These are phyloP conservation scores for Proliferodiscus dingleyae DNA, from an alignment of 2,329 filamentous ascomycete genomes.

Conservation along the genomic window DNA sequence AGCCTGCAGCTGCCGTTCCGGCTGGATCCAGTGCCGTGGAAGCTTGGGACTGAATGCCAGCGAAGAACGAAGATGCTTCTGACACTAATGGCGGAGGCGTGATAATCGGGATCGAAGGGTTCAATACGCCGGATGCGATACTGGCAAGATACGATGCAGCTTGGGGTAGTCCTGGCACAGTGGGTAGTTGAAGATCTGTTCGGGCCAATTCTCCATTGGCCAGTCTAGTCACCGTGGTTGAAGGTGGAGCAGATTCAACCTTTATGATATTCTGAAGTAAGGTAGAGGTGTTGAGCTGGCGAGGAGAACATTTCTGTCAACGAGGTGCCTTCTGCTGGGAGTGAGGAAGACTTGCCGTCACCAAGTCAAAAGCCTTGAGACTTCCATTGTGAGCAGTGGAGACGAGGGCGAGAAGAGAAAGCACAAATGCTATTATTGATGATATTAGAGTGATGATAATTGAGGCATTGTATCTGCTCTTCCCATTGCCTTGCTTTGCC, in stretches of 20 bases:
- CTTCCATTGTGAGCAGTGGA: slow-evolving; percentile 4
- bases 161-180: too few relatives aligned
- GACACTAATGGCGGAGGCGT: slow-evolving; percentile 1
- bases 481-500: too few relatives aligned
- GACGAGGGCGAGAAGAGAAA: slow-evolving; percentile 11
- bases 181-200: neutral
- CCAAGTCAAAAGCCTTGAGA: slow-evolving; percentile 8
- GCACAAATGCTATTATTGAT: slow-evolving; percentile 13
- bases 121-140: too few relatives aligned
- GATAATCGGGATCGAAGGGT: too few relatives aligned
- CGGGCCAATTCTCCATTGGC: neutral
- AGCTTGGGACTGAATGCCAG: too few relatives aligned
- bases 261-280: slow-evolving; percentile 18
- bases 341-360: slow-evolving; percentile 6
- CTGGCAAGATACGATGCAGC: too few relatives aligned
- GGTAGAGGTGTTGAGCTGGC: slow-evolving; percentile 17
- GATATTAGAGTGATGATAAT: slow-evolving; percentile 7
- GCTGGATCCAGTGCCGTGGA: slow-evolving; percentile 1
- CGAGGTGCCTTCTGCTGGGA: neutral
- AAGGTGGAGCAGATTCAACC: slow-evolving; percentile 4
- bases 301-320: neutral
- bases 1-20: neutral
- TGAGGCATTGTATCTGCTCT: neutral
- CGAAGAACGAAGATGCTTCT: slow-evolving; percentile 16
- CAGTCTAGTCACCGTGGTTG: slow-evolving; percentile 1